A percentile compares a stretch with the other conserved stretches of the same genome.
Evolutionary conservation across 345 rosid species (phyloP).

Genomic region (Angophora floribunda): DNA sequence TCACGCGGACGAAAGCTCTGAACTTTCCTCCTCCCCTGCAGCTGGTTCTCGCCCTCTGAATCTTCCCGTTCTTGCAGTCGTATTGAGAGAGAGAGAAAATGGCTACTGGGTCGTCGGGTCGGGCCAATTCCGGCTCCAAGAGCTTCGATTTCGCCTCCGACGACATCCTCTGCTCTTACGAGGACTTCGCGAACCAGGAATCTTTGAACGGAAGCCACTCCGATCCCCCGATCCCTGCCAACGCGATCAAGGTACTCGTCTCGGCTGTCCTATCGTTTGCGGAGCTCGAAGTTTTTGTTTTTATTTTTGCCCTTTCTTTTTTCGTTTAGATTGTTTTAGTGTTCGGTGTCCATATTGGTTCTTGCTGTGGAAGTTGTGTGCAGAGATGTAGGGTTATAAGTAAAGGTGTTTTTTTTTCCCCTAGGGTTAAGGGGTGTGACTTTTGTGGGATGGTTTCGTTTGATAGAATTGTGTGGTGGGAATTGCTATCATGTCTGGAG

Average conservation of each 20-base stretch:
- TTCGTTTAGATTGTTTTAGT: background rate
- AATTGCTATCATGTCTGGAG: background rate
- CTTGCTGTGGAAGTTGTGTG: background rate
- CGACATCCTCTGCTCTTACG: conserved; percentile 95
- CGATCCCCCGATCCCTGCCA: conserved; percentile 38
- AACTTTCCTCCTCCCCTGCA: background rate
- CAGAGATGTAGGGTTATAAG: background rate
- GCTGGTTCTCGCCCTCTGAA: background rate
- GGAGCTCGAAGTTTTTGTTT: background rate
- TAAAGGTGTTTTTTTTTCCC: background rate
- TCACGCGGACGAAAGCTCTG: background rate
- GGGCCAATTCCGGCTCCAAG: conserved; percentile 51
- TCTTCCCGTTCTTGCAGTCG: background rate
- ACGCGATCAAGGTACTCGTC: conserved; percentile 26
- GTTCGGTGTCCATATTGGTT: background rate
- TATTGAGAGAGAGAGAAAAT: conserved; percentile 7
- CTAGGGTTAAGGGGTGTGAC: background rate
- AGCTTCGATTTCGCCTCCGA: conserved; percentile 90
- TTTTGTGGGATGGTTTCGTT: background rate
- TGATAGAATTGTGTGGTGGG: background rate
- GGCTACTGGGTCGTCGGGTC: conserved; percentile 84
- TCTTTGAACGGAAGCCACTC: conserved; percentile 51
- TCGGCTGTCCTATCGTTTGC: background rate
- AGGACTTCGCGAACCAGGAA: conserved; percentile 73
- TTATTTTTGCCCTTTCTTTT: background rate